phyloP scores from a whole-genome alignment of 2,329 filamentous ascomycete genomes.

The Monilinia aucupariae region DNA sequence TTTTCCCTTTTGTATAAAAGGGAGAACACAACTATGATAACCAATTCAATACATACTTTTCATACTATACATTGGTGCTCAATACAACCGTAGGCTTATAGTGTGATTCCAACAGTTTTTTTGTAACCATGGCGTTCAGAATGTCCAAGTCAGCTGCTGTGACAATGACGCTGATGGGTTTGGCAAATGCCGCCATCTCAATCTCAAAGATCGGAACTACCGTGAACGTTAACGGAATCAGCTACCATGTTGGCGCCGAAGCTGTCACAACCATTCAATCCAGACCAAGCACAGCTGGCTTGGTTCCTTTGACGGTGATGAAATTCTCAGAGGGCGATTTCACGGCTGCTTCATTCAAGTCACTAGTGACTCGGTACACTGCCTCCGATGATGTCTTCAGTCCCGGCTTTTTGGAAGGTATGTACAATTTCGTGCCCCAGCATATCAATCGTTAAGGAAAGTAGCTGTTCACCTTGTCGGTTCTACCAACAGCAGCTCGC shows the following conservation, averaged over 20 bases:
- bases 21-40: too few relatives aligned
- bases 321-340: slow-evolving; percentile 21
- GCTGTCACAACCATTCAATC: slow-evolving; percentile 25
- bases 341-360: slow-evolving; percentile 22
- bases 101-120: too few relatives aligned
- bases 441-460: background rate
- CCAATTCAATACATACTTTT: too few relatives aligned
- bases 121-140: slow-evolving; percentile 5
- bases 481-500: slow-evolving; percentile 11
- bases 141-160: slow-evolving; percentile 7
- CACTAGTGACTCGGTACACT: slow-evolving; percentile 25
- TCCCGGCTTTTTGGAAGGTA: slow-evolving; percentile 29
- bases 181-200: slow-evolving; percentile 15
- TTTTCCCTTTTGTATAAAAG: too few relatives aligned
- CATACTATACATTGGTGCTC: too few relatives aligned
- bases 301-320: slow-evolving; percentile 31
- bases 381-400: slow-evolving; percentile 31
- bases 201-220: slow-evolving; percentile 14
- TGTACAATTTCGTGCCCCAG: background rate
- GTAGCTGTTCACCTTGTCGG: slow-evolving; percentile 15
- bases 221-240: slow-evolving; percentile 32
- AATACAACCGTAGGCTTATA: too few relatives aligned
- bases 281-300: slow-evolving; percentile 21
- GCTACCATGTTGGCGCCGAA: slow-evolving; percentile 33
- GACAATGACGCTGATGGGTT: slow-evolving; percentile 5